phyloP scores from a whole-genome alignment of 352 stramenopile genomes.

The Globisporangium spinosum region DNA sequence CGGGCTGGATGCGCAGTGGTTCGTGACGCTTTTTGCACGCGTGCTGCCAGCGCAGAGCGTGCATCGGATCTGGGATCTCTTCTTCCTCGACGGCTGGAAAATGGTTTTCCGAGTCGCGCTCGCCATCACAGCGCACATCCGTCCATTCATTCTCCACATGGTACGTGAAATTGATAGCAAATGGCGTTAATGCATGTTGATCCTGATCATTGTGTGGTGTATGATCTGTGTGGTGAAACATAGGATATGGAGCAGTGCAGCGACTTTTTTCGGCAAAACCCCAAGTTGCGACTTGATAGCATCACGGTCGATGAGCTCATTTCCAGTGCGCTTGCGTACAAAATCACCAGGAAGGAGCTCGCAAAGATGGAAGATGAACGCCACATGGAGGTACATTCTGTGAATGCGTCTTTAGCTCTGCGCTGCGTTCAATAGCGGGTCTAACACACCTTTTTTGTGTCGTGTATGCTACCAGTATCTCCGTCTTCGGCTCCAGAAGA shows the following conservation, averaged over 20 bases:
- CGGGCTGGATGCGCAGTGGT: constrained; percentile 46
- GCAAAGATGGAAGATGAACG: constrained; percentile 62
- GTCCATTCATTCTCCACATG: constrained; percentile 51
- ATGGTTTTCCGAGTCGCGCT: constrained; percentile 67
- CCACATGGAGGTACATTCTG: constrained; percentile 48
- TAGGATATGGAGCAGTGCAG: constrained; percentile 77
- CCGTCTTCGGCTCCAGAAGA: constrained; percentile 57
- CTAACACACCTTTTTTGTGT: not conserved
- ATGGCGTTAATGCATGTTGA: not conserved
- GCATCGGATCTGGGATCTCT: constrained; percentile 63
- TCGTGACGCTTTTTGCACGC: constrained; percentile 80
- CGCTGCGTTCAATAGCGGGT: not conserved
- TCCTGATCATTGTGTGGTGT: not conserved
- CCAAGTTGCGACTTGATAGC: constrained; percentile 39
- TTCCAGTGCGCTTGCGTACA: constrained; percentile 42
- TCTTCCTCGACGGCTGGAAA: constrained; percentile 80
- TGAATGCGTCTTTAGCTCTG: not conserved
- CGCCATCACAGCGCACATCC: constrained; percentile 54
- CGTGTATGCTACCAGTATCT: constrained; percentile 46
- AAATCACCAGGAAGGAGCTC: constrained; percentile 61
- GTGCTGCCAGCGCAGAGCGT: constrained; percentile 43
- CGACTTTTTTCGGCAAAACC: constrained; percentile 64
- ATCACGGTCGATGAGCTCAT: constrained; percentile 44
- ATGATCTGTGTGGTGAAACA: not conserved
- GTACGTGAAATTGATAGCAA: constrained; percentile 21